These are phyloP conservation scores for Aspergillus sp. DNA, from an alignment of 2,329 filamentous ascomycete genomes.

Conservation along the genomic window DNA sequence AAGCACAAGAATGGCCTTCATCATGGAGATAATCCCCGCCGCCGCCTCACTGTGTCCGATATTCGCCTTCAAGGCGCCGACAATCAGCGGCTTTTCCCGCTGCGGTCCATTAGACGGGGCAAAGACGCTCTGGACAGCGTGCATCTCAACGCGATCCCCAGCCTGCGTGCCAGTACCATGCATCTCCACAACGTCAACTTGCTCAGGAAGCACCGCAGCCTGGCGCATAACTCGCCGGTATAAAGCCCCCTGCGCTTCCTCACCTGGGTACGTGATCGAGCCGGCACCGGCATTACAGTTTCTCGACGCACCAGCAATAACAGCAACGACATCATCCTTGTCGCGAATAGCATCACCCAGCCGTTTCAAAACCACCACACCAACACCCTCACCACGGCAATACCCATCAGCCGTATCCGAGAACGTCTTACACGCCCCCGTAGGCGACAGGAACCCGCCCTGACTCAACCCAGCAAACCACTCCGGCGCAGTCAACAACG, in stretches of 20 bases:
- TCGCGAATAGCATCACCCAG: constrained; percentile 53
- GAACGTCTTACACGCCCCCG: constrained; percentile 51
- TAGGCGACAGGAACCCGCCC: constrained; percentile 30
- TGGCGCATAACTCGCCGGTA: constrained; percentile 36
- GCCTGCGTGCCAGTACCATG: constrained; percentile 42
- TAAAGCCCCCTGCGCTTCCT: constrained; percentile 36
- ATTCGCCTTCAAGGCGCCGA: constrained; percentile 36
- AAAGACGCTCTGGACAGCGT: constrained; percentile 37
- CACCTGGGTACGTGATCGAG: constrained; percentile 45
- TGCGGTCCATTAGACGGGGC: constrained; percentile 48
- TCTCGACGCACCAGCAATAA: constrained; percentile 32
- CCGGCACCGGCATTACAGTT: constrained; percentile 50
- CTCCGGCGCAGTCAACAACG: constrained; percentile 63
- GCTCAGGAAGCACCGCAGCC: constrained; percentile 35
- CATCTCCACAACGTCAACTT: constrained; percentile 41
- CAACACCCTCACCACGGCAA: constrained; percentile 53
- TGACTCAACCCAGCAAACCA: constrained; percentile 72
- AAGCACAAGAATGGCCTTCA: constrained; percentile 66
- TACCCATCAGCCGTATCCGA: constrained; percentile 55
- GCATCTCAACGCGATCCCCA: constrained; percentile 39
- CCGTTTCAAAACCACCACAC: constrained; percentile 51
- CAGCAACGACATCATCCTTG: constrained; percentile 43
- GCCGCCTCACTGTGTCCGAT: constrained; percentile 47
- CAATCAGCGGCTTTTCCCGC: constrained; percentile 41
- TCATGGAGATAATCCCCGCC: constrained; percentile 40